These are phyloP conservation scores for Monosporozyma solicola DNA, from an alignment of 805 yeast genomes.

Conservation along the genomic window DNA sequence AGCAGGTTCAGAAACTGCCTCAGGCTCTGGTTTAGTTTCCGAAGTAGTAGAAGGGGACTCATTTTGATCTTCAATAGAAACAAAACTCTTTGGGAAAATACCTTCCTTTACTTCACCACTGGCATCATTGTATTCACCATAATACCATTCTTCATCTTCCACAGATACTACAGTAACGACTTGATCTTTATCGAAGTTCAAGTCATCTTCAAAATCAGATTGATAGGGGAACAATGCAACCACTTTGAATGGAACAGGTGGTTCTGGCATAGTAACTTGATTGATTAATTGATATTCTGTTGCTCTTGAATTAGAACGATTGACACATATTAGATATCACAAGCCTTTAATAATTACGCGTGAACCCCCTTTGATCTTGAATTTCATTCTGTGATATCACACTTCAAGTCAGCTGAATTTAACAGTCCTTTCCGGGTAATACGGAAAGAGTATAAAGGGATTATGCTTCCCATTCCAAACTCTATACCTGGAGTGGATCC, in stretches of 20 bases:
- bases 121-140: slow-evolving; percentile 50
- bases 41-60: background rate
- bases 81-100: slow-evolving; percentile 83
- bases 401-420: background rate
- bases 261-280: slow-evolving; percentile 17
- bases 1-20: background rate
- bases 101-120: slow-evolving; percentile 47
- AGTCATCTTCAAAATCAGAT: slow-evolving; percentile 75
- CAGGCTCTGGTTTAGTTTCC: background rate
- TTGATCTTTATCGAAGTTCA: slow-evolving; percentile 60
- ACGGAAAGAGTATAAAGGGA: background rate
- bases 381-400: background rate
- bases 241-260: slow-evolving; percentile 52
- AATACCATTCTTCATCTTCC: slow-evolving; percentile 90
- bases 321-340: background rate
- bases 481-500: too few relatives aligned
- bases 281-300: background rate
- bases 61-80: slow-evolving; percentile 29
- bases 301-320: background rate
- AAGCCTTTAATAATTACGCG: background rate
- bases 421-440: background rate
- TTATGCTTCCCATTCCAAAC: too few relatives aligned
- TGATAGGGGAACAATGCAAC: slow-evolving; percentile 58
- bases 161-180: slow-evolving; percentile 63
- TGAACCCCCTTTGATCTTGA: background rate